Conservation (phyloP, 495 filamentous ascomycete species). For the Penicillium canescens region DNA sequence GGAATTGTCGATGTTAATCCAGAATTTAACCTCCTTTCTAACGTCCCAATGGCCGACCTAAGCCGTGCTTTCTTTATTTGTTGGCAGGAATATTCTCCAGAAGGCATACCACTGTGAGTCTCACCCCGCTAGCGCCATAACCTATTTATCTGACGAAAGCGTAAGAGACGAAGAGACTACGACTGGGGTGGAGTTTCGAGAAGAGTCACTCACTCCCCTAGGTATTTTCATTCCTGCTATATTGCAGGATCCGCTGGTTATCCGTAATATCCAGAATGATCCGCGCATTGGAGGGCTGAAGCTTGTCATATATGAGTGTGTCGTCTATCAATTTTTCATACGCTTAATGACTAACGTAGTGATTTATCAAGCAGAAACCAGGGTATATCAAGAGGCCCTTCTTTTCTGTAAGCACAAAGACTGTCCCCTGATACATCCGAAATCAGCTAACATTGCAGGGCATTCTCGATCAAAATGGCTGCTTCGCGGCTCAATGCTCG, state of each 20-base stretch:
- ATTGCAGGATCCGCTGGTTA: background rate
- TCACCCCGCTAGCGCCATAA: background rate
- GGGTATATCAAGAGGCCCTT: background rate
- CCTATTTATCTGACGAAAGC: background rate
- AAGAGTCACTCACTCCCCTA: background rate
- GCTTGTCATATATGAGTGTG: constrained; percentile 1
- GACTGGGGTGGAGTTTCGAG: background rate
- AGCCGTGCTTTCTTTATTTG: background rate
- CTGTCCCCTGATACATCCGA: background rate
- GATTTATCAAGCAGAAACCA: background rate
- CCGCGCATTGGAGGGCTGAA: constrained; percentile 1
- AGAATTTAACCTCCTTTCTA: background rate
- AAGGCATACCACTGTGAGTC: constrained; percentile 2
- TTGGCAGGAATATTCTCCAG: constrained; percentile 1
- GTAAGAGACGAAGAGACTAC: constrained; percentile 1
- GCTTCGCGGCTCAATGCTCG: background rate
- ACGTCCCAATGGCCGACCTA: background rate
- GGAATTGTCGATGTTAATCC: background rate
- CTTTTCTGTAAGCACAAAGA: constrained; percentile 3
- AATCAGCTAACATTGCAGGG: constrained; percentile 1
- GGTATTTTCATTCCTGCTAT: background rate
- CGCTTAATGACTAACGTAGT: background rate
- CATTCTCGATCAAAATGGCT: constrained; percentile 1
- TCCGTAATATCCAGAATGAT: background rate
- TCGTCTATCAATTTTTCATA: background rate